Percentiles rank a stretch among this genome's conserved stretches.
phyloP scores from a whole-genome alignment of 2,329 filamentous ascomycete species.

The Colletotrichum gigasporum region DNA sequence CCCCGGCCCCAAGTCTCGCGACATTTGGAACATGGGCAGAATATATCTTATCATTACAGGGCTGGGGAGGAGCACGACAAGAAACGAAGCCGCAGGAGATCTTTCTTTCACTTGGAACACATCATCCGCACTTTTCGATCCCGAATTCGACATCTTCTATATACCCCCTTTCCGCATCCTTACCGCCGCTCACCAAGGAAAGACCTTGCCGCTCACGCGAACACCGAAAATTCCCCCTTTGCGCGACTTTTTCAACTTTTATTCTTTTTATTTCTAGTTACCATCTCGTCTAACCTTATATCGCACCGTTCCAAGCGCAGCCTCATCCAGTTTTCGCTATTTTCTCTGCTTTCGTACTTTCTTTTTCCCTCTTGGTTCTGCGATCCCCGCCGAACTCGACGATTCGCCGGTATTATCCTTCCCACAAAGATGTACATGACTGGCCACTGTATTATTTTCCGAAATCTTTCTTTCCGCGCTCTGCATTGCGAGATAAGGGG shows the following conservation, averaged over 20 bases:
- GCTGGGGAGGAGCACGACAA: background rate
- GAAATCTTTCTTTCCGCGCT: background rate
- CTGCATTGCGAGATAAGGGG: constrained; percentile 12
- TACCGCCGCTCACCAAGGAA: constrained; percentile 32
- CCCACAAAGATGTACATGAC: background rate
- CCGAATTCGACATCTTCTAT: constrained; percentile 18
- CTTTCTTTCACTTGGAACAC: background rate
- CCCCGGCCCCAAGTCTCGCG: constrained; percentile 12
- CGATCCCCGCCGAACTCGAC: background rate
- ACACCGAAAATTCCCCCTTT: constrained; percentile 29
- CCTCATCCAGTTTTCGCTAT: constrained; percentile 22
- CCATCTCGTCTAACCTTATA: background rate
- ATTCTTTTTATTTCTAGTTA: background rate
- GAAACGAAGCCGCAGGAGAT: background rate
- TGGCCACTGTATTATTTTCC: constrained; percentile 19
- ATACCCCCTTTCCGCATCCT: constrained; percentile 30
- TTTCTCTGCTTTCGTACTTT: constrained; percentile 31
- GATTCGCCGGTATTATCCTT: background rate
- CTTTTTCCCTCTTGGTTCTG: constrained; percentile 28
- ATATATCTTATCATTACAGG: constrained; percentile 26
- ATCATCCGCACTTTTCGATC: background rate
- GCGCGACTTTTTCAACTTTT: constrained; percentile 8
- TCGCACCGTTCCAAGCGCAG: background rate
- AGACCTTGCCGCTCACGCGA: constrained; percentile 44
- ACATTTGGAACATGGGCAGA: constrained; percentile 1